Conservation (phyloP, 345 rosid species). For the Hibiscus mutabilis region DNA sequence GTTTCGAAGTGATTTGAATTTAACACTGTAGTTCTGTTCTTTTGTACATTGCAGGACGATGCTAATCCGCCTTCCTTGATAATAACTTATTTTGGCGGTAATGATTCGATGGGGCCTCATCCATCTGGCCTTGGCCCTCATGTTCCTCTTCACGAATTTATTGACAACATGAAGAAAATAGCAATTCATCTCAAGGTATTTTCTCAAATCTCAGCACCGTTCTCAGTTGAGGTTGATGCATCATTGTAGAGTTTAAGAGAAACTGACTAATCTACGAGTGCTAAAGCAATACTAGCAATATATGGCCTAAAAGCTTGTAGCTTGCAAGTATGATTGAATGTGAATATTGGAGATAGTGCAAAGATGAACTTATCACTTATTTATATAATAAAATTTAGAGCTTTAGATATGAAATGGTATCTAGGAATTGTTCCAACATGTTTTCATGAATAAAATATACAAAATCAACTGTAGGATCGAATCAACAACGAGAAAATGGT, state of each 20-base stretch:
- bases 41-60: conserved; percentile 43
- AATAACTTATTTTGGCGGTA: conserved; percentile 94
- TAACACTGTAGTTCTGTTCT: background rate
- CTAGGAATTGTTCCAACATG: background rate
- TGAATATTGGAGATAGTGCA: background rate
- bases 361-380: too few species aligned
- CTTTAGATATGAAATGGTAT: background rate
- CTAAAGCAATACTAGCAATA: background rate
- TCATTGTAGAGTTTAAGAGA: background rate
- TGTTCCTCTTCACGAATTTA: conserved; percentile 68
- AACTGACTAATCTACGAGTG: background rate
- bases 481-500: background rate
- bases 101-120: conserved; percentile 96
- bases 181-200: conserved; percentile 71
- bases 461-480: too few species aligned
- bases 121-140: conserved; percentile 92
- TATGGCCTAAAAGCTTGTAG: background rate
- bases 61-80: conserved; percentile 67
- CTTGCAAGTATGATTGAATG: background rate
- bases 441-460: background rate
- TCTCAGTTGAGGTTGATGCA: background rate
- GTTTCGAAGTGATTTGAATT: background rate
- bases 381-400: background rate
- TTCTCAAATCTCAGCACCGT: conserved; percentile 14
- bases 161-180: conserved; percentile 79